Evolutionary conservation across 2,329 filamentous ascomycete species (phyloP).

Genomic region (Fusarium euwallaceae): DNA sequence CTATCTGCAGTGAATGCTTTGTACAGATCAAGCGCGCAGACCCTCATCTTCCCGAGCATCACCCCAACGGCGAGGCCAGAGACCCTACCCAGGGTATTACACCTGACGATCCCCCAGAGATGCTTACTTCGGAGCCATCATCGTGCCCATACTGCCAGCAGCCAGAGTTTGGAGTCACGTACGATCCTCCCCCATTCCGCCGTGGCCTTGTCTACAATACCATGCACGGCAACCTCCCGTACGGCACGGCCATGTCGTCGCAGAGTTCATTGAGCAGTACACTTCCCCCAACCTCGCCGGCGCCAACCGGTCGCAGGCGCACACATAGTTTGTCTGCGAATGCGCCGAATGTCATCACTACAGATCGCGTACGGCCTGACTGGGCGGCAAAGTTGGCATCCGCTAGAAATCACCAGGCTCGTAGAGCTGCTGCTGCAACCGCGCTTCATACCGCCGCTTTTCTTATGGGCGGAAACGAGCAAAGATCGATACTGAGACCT

Average conservation of each 20-base stretch:
- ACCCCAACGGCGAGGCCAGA: conserved; percentile 60
- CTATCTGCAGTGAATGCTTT: conserved; percentile 98
- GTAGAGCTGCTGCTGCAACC: conserved; percentile 91
- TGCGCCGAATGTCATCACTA: conserved; percentile 89
- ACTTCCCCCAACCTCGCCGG: conserved; percentile 57
- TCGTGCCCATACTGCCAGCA: conserved; percentile 96
- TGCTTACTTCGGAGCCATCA: conserved; percentile 90
- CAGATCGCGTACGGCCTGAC: conserved; percentile 91
- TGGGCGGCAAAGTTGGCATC: conserved; percentile 92
- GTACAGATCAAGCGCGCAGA: conserved; percentile 98
- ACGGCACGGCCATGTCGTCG: conserved; percentile 83
- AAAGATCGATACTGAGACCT: conserved; percentile 60
- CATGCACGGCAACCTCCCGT: conserved; percentile 54
- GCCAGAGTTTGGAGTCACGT: conserved; percentile 96
- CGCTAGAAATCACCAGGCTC: conserved; percentile 85
- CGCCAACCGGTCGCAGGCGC: conserved; percentile 58
- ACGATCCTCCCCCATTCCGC: conserved; percentile 89
- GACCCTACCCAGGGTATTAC: conserved; percentile 54
- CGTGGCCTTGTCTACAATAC: conserved; percentile 81
- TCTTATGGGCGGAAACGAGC: conserved; percentile 77
- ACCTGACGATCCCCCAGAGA: conserved; percentile 67
- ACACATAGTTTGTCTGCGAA: conserved; percentile 80
- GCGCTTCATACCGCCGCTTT: conserved; percentile 96
- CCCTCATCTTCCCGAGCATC: conserved; percentile 87
- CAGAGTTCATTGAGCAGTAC: conserved; percentile 81